Evolutionary conservation across 2,329 filamentous ascomycete genomes (phyloP), one percentile per base, ranked within the genome.

Genomic region (Talaromyces verruculosus): DNA sequence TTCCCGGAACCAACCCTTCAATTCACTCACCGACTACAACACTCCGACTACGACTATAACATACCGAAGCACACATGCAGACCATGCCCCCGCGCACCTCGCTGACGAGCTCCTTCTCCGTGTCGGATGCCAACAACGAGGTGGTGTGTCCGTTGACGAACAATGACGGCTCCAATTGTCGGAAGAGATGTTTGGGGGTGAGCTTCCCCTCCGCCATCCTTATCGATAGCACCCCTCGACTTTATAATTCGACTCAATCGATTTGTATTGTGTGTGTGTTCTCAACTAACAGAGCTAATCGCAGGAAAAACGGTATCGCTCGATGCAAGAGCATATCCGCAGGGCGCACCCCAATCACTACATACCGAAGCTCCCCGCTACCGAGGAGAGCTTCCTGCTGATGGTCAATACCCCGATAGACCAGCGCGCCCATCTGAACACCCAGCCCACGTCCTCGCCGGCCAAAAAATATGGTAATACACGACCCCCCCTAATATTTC

Each of bases 261-360:
- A 19, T 15, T 37, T n/a, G 5, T 6, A n/a, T 51, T 30, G 25
- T 8, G 2, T 8, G 2, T 1, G 15, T 17, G 35, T n/a, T n/a
- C 4, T 35, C 51, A 7, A 19, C 49, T 64, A 47, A 64, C 35
- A 55, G 13, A 25, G 35, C 72, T 61, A 67, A 70, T 71, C 78
- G 30, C 80, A 96, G 92, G 92, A 96, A 83, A 96, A 96, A 81
- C 88, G 92, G 72, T 99, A 93, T 83, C 93, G 95, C 79, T 98
- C 94, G 69, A 98, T 99, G 92, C 95, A 98, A 82, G 95, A 99
- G 86, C 95, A 99, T 77, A 98, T 99, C 75, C 92, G 95, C 74
- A 90, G 95, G 79, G 94, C 95, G 71, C 95, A 99, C 78, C 94
- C 94, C 68, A 93, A 96, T 78, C 91, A 97, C 79, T 98, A 98